These are phyloP conservation scores for Hymenotorrendiella dingleyae DNA, from an alignment of 2,329 filamentous ascomycete species.

Conservation along the genomic window DNA sequence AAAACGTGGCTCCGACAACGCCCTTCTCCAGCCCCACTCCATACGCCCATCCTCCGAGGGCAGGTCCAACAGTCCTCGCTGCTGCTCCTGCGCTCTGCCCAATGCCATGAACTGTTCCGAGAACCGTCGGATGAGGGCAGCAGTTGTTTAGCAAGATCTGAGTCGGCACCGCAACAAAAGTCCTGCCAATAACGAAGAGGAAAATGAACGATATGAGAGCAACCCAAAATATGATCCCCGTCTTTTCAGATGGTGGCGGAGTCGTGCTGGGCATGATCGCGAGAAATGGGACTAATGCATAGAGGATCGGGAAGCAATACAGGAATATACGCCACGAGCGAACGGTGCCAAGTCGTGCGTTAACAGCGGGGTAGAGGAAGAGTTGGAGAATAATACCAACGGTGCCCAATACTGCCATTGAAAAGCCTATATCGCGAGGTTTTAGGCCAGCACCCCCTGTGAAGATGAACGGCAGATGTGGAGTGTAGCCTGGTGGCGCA, in stretches of 20 bases:
- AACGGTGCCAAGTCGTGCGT: constrained; percentile 61
- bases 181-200: constrained; percentile 67
- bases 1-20: constrained; percentile 41
- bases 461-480: constrained; percentile 33
- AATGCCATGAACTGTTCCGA: constrained; percentile 52
- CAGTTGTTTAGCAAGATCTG: constrained; percentile 59
- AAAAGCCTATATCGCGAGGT: constrained; percentile 65
- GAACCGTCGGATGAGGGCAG: constrained; percentile 50
- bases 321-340: constrained; percentile 63
- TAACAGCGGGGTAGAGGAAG: constrained; percentile 63
- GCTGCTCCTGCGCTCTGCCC: constrained; percentile 54
- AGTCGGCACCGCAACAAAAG: constrained; percentile 56
- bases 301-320: constrained; percentile 64
- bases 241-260: constrained; percentile 25
- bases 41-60: constrained; percentile 55
- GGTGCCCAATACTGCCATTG: constrained; percentile 69
- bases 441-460: constrained; percentile 72
- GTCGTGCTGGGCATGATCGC: constrained; percentile 51
- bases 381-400: constrained; percentile 73
- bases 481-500: constrained; percentile 43
- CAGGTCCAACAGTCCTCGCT: constrained; percentile 53
- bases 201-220: constrained; percentile 37
- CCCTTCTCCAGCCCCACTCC: constrained; percentile 52
- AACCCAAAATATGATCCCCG: constrained; percentile 24
- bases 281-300: constrained; percentile 64